These are phyloP conservation scores for Xylaria sp. DNA, from an alignment of 2,329 filamentous ascomycete genomes.

Conservation along the genomic window DNA sequence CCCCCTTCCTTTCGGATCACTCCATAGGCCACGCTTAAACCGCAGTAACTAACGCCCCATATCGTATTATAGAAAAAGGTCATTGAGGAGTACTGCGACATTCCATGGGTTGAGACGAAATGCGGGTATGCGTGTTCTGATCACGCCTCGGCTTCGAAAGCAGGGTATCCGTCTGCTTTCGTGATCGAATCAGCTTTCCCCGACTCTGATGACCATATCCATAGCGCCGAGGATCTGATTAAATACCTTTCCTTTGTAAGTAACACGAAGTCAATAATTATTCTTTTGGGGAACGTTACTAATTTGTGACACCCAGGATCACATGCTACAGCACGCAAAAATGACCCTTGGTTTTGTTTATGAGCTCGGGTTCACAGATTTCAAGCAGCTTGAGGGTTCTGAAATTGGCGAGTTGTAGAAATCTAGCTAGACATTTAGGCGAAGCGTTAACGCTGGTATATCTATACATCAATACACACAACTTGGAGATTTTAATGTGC, in stretches of 20 bases:
- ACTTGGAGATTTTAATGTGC: neutral
- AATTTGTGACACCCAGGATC: conserved; percentile 59
- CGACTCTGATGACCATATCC: conserved; percentile 74
- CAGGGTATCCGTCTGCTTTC: conserved; percentile 79
- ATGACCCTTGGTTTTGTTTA: conserved; percentile 86
- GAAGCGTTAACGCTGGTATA: conserved; percentile 10
- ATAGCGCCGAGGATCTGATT: conserved; percentile 75
- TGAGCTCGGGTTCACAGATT: conserved; percentile 82
- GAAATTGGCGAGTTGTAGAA: conserved; percentile 53
- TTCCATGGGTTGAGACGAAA: conserved; percentile 87
- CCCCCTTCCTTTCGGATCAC: neutral
- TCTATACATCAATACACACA: conserved; percentile 2
- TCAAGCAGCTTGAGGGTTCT: conserved; percentile 59
- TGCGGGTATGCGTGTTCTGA: conserved; percentile 88
- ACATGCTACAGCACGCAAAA: conserved; percentile 91
- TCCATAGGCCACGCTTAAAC: neutral
- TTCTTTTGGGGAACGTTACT: conserved; percentile 1
- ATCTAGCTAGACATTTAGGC: neutral
- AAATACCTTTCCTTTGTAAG: conserved; percentile 75
- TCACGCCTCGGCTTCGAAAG: conserved; percentile 78
- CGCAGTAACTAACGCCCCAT: conserved; percentile 6
- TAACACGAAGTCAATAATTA: neutral
- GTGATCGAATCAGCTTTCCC: conserved; percentile 80
- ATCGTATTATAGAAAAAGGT: conserved; percentile 70
- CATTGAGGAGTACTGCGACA: conserved; percentile 86